These are phyloP conservation scores for Alternaria sp. DNA, from an alignment of 2,329 filamentous ascomycete genomes.

Conservation along the genomic window DNA sequence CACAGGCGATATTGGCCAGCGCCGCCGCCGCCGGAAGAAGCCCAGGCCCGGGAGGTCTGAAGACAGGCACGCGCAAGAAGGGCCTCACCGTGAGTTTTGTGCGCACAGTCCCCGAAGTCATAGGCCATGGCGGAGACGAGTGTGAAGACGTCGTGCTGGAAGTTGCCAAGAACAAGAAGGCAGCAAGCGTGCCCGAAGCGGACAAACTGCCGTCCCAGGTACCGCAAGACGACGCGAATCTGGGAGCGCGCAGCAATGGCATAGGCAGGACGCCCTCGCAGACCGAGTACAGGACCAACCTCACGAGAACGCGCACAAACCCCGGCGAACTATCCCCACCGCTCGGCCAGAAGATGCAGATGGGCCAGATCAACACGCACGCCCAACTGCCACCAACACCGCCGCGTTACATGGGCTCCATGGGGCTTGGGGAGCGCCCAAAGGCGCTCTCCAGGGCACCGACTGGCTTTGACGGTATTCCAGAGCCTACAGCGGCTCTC, in stretches of 20 bases:
- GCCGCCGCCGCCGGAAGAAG: slow-evolving; percentile 43
- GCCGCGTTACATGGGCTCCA: slow-evolving; percentile 42
- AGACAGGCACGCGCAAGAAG: slow-evolving; percentile 61
- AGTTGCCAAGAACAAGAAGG: slow-evolving; percentile 68
- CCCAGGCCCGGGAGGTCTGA: slow-evolving; percentile 49
- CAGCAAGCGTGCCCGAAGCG: slow-evolving; percentile 27
- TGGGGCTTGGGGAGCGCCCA: slow-evolving; percentile 49
- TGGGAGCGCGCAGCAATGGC: slow-evolving; percentile 38
- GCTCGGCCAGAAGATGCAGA: slow-evolving; percentile 48
- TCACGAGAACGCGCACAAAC: slow-evolving; percentile 46
- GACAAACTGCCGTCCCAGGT: slow-evolving; percentile 30
- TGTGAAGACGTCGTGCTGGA: slow-evolving; percentile 76
- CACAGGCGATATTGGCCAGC: slow-evolving; percentile 54
- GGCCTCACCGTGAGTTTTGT: slow-evolving; percentile 79
- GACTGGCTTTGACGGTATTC: slow-evolving; percentile 44
- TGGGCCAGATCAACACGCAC: slow-evolving; percentile 48
- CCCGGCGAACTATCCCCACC: slow-evolving; percentile 49
- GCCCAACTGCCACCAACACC: slow-evolving; percentile 39
- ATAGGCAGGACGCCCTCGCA: slow-evolving; percentile 40
- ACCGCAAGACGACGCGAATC: slow-evolving; percentile 43
- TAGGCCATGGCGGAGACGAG: slow-evolving; percentile 92
- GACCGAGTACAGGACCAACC: slow-evolving; percentile 39
- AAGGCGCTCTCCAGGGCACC: slow-evolving; percentile 41
- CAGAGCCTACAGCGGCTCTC: slow-evolving; percentile 17
- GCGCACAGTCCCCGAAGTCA: slow-evolving; percentile 77